These are phyloP conservation scores for Geotrichum carabidarum DNA, from an alignment of 1,139 yeast species.

Conservation along the genomic window DNA sequence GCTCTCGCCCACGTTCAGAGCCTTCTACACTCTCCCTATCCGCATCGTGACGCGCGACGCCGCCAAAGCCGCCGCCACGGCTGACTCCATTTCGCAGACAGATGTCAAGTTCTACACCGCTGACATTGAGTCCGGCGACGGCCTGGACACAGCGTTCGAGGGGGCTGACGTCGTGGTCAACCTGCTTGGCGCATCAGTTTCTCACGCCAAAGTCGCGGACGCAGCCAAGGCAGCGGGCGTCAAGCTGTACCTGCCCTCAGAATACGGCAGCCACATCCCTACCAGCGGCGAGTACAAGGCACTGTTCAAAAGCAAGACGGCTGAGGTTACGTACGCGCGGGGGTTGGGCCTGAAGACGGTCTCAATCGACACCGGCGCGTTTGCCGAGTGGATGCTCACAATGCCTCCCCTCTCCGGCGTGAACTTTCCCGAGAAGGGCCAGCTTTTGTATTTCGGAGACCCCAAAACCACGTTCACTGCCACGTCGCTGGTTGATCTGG, in stretches of 20 bases:
- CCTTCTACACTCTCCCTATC: constrained; percentile 47
- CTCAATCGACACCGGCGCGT: constrained; percentile 45
- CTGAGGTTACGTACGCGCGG: constrained; percentile 43
- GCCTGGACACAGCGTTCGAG: constrained; percentile 39
- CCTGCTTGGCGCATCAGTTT: constrained; percentile 37
- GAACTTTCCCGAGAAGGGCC: constrained; percentile 20
- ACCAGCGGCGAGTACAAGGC: constrained; percentile 35
- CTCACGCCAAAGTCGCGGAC: constrained; percentile 34
- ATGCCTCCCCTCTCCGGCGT: constrained; percentile 38
- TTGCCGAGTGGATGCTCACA: constrained; percentile 36
- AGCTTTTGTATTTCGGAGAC: constrained; percentile 37
- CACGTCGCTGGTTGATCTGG: constrained; percentile 46
- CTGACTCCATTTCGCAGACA: constrained; percentile 38
- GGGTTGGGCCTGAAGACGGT: constrained; percentile 49
- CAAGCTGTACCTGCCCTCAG: constrained; percentile 57
- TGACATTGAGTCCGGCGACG: constrained; percentile 29
- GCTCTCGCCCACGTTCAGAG: constrained; percentile 42
- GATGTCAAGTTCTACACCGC: constrained; percentile 23
- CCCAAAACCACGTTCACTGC: constrained; percentile 38
- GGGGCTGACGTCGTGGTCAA: constrained; percentile 53
- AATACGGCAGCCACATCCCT: constrained; percentile 50
- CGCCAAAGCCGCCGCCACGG: constrained; percentile 37
- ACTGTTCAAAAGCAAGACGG: constrained; percentile 41
- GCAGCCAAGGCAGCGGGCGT: constrained; percentile 43
- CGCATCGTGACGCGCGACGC: constrained; percentile 48